phyloP scores from a whole-genome alignment of 2,329 filamentous ascomycete genomes.

The Penicillium sp. region DNA sequence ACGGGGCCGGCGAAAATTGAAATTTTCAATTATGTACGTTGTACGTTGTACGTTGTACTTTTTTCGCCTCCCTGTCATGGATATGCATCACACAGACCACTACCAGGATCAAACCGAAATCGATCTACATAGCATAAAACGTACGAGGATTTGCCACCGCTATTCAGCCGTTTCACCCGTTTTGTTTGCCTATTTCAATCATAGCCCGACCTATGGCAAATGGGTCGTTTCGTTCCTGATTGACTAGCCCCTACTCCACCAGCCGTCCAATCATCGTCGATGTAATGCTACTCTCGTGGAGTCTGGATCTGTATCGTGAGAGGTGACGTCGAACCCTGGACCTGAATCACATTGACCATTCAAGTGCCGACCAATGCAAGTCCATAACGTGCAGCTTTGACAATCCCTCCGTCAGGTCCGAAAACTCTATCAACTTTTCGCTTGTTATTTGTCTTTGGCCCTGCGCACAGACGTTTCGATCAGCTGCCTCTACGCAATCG shows the following conservation, averaged over 20 bases:
- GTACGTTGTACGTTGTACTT: neutral
- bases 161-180: neutral
- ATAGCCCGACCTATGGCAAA: neutral
- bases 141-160: neutral
- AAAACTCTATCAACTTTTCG: neutral
- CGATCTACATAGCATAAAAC: conserved; percentile 9
- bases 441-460: neutral
- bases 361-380: conserved; percentile 8
- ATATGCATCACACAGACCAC: neutral
- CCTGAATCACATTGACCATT: neutral
- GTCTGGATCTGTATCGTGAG: neutral
- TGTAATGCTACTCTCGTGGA: neutral
- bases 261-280: neutral
- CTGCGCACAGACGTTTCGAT: conserved; percentile 7
- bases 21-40: neutral
- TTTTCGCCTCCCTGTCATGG: conserved; percentile 5
- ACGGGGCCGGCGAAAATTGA: neutral
- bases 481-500: neutral
- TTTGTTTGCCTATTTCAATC: neutral
- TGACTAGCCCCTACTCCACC: neutral
- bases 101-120: neutral
- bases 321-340: neutral
- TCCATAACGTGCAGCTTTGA: neutral
- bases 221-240: neutral
- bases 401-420: neutral